Percentiles rank a stretch among this genome's conserved stretches.
These are phyloP conservation scores for Podospora anserina DNA, from an alignment of 495 filamentous ascomycete species.

Conservation along the genomic window DNA sequence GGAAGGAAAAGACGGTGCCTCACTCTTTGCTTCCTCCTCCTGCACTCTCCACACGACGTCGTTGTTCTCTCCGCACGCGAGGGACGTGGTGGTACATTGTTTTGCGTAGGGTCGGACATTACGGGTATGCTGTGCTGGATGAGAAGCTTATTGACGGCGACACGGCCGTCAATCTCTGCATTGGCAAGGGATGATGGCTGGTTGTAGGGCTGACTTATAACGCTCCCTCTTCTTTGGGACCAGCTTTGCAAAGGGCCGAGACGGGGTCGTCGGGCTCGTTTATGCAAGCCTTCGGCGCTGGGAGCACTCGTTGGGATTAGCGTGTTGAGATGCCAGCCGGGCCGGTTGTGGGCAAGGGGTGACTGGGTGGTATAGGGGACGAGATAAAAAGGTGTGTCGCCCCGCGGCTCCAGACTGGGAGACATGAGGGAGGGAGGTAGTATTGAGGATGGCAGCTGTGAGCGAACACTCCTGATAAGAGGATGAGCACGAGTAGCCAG, in stretches of 20 bases:
- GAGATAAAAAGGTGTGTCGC: neutral
- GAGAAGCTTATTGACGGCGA: constrained; percentile 6
- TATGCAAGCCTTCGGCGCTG: constrained; percentile 34
- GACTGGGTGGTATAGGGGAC: neutral
- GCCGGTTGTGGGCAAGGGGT: constrained; percentile 5
- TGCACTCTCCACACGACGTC: constrained; percentile 41
- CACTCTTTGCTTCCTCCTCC: constrained; percentile 43
- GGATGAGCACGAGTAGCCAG: too few relatives aligned
- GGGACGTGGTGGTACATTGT: constrained; percentile 20
- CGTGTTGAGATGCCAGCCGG: constrained; percentile 20
- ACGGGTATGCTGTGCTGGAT: constrained; percentile 14
- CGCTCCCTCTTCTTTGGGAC: constrained; percentile 17
- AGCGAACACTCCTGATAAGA: neutral
- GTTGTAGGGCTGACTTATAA: constrained; percentile 40
- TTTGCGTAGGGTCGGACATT: constrained; percentile 38
- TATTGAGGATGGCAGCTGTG: neutral
- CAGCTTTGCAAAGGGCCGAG: neutral
- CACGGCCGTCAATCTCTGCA: constrained; percentile 11
- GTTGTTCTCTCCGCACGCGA: constrained; percentile 37
- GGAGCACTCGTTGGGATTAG: constrained; percentile 29
- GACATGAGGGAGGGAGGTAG: constrained; percentile 5
- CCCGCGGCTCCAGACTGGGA: constrained; percentile 8
- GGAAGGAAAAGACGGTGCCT: neutral
- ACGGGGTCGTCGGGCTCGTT: constrained; percentile 21
- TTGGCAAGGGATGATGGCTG: constrained; percentile 7